Percentiles rank a stretch among this genome's conserved stretches.
These are phyloP conservation scores for Pelagophyceae sp. DNA, from an alignment of 352 stramenopile genomes.

Conservation along the genomic window DNA sequence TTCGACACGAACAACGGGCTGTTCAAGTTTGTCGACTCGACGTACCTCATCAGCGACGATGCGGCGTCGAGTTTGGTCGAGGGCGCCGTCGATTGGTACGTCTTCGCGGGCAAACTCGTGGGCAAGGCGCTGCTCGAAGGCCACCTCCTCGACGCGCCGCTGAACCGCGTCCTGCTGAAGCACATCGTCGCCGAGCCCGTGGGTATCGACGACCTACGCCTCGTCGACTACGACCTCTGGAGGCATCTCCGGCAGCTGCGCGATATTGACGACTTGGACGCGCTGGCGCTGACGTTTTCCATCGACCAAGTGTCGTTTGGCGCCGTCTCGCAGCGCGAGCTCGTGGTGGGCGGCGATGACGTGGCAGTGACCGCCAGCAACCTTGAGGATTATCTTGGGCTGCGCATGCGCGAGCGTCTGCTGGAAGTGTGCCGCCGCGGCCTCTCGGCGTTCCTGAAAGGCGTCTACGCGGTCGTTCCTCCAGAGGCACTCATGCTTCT, in stretches of 20 bases:
- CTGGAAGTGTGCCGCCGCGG: conserved; percentile 71
- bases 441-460: conserved; percentile 75
- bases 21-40: conserved; percentile 34
- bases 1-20: conserved; percentile 68
- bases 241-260: neutral
- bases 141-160: conserved; percentile 40
- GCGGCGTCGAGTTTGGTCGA: neutral
- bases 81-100: neutral
- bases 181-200: conserved; percentile 63
- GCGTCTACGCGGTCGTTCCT: conserved; percentile 78
- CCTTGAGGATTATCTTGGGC: neutral
- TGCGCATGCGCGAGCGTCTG: conserved; percentile 64
- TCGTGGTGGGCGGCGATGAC: neutral
- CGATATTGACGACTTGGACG: neutral
- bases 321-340: neutral
- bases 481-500: conserved; percentile 79
- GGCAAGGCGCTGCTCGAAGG: conserved; percentile 71
- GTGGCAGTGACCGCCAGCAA: neutral
- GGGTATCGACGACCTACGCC: neutral
- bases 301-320: neutral
- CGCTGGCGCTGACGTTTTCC: neutral
- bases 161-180: conserved; percentile 72
- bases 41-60: conserved; percentile 49
- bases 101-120: conserved; percentile 56
- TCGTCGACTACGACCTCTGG: conserved; percentile 1